A percentile compares a stretch with the other conserved stretches of the same genome.
Evolutionary conservation across 306 rosid genomes (phyloP).

Genomic region (Macrotyloma uniflorum): DNA sequence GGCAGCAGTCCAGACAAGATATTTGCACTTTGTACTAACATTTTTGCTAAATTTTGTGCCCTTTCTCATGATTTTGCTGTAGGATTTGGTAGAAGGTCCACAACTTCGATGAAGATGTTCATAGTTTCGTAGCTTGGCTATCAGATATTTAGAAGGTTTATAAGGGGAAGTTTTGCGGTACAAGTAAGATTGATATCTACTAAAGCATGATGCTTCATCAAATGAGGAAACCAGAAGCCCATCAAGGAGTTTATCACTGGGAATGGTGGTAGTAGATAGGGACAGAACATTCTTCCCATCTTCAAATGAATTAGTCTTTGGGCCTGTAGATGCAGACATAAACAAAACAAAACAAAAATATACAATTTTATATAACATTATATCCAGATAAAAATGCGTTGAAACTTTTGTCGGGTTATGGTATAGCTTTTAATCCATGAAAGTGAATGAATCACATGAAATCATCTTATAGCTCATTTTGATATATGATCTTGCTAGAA

Average conservation of each 20-base stretch:
- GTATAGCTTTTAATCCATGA: neutral
- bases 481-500: constrained; percentile 8
- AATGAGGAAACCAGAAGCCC: constrained; percentile 66
- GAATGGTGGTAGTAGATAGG: neutral
- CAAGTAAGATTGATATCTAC: constrained; percentile 63
- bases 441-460: constrained; percentile 15
- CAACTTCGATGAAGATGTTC: constrained; percentile 70
- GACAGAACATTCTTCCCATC: constrained; percentile 19
- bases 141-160: constrained; percentile 65
- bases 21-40: constrained; percentile 52
- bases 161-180: constrained; percentile 57
- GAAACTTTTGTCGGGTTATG: neutral
- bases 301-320: constrained; percentile 32
- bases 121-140: constrained; percentile 67
- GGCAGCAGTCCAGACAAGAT: constrained; percentile 63
- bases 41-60: constrained; percentile 38
- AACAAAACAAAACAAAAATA: neutral
- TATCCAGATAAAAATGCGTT: neutral
- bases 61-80: constrained; percentile 49
- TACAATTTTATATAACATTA: neutral
- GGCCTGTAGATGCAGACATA: constrained; percentile 32
- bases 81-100: constrained; percentile 67
- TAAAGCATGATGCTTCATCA: constrained; percentile 60
- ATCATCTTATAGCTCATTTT: neutral
- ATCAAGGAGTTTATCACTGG: constrained; percentile 48